Evolutionary conservation across 352 stramenopile species (phyloP).

Genomic region (Globisporangium canariense): DNA sequence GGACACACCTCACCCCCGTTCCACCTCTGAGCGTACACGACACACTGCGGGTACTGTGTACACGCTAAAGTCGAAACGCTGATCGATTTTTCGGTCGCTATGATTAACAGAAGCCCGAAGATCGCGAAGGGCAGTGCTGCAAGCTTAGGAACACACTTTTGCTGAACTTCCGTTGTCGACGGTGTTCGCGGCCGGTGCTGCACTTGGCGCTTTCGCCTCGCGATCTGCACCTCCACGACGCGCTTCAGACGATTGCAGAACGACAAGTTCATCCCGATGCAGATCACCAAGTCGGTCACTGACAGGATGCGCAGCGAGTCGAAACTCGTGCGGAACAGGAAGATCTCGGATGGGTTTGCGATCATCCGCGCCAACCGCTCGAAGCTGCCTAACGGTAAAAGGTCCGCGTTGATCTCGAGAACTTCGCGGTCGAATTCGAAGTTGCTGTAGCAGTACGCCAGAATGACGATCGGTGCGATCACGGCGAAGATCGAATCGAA

Average conservation of each 20-base stretch:
- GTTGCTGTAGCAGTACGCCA: too few species aligned
- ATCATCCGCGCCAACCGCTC: too few species aligned
- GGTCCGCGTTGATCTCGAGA: too few species aligned
- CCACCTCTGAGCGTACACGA: slow-evolving; percentile 22
- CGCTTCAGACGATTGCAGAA: slow-evolving; percentile 17
- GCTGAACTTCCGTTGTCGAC: neutral
- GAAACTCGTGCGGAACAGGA: slow-evolving; percentile 24
- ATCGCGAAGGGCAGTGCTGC: slow-evolving; percentile 11
- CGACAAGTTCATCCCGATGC: neutral
- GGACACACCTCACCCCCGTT: slow-evolving; percentile 17
- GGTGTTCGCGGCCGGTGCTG: too few species aligned
- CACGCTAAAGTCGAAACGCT: slow-evolving; percentile 14
- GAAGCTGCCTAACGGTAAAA: too few species aligned
- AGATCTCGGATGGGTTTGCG: slow-evolving; percentile 17
- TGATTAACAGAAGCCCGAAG: slow-evolving; percentile 12
- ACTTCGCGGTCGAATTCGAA: too few species aligned
- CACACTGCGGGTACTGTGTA: slow-evolving; percentile 20
- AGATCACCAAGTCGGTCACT: slow-evolving; percentile 14
- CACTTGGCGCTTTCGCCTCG: neutral
- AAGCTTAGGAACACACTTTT: slow-evolving; percentile 7
- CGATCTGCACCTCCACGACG: slow-evolving; percentile 27
- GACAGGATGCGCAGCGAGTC: slow-evolving; percentile 30
- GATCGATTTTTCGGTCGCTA: slow-evolving; percentile 11
- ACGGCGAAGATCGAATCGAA: too few species aligned
- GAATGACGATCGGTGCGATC: too few species aligned